These are phyloP conservation scores for Amesomyces nigricolor DNA, from an alignment of 2,329 filamentous ascomycete genomes.

Conservation along the genomic window DNA sequence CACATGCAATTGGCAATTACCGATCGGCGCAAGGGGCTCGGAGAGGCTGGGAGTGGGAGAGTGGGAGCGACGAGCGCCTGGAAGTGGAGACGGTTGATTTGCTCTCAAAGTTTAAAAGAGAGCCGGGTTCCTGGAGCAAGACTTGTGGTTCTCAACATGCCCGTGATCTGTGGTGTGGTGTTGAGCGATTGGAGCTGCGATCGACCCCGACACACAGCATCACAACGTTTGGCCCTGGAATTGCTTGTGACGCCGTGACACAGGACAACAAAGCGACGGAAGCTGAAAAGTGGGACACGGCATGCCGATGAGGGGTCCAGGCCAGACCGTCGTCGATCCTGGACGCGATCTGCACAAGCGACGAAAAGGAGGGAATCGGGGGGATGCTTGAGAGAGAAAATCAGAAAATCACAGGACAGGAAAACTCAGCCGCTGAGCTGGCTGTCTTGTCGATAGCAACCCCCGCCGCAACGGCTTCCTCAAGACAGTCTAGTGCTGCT, in stretches of 20 bases:
- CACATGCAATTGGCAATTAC: neutral
- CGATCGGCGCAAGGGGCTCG: slow-evolving; percentile 3
- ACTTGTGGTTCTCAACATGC: no score
- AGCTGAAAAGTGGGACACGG: neutral
- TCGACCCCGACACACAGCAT: no score
- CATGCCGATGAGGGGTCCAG: neutral
- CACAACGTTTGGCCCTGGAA: no score
- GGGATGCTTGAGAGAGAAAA: neutral
- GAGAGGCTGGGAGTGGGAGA: no score
- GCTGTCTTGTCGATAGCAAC: neutral
- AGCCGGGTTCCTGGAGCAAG: neutral
- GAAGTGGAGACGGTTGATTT: no score
- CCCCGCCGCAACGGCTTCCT: neutral
- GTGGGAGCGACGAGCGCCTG: neutral
- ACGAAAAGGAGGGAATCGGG: neutral
- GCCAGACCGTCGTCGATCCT: neutral
- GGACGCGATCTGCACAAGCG: neutral
- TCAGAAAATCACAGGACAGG: neutral
- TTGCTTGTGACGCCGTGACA: no score
- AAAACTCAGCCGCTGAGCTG: neutral
- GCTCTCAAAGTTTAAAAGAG: neutral
- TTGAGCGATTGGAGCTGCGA: no score
- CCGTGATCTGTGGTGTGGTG: no score
- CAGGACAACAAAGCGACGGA: no score
- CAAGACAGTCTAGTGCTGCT: neutral